phyloP scores from a whole-genome alignment of 208 protist genomes.

The Leishmania turanica region DNA sequence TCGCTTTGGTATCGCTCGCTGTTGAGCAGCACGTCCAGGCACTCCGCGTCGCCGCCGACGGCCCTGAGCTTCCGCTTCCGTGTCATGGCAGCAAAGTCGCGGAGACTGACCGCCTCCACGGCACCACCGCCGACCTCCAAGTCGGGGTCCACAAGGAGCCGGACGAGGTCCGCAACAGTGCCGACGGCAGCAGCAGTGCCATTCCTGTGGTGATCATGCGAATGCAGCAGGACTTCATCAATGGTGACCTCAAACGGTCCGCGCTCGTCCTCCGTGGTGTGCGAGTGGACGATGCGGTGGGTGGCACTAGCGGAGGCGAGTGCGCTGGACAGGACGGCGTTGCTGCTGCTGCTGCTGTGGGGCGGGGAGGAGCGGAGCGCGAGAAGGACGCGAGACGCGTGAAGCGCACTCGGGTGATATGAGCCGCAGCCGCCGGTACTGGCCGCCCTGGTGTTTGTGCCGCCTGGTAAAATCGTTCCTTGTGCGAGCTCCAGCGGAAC shows the following conservation, averaged over 20 bases:
- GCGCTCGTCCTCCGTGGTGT: not conserved
- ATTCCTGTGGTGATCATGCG: not conserved
- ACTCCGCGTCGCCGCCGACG: conserved; percentile 49
- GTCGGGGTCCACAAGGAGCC: conserved; percentile 63
- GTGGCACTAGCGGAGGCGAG: not conserved
- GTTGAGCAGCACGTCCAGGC: conserved; percentile 53
- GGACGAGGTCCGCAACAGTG: conserved; percentile 57
- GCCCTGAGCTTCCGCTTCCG: conserved; percentile 62
- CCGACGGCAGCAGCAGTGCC: conserved; percentile 7
- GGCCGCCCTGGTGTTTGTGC: not conserved
- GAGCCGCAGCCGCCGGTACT: not conserved
- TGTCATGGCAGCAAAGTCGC: conserved; percentile 75
- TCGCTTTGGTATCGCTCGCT: conserved; percentile 69
- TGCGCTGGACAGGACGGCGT: not conserved
- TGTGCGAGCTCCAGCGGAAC: not conserved
- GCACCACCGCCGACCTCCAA: conserved; percentile 20
- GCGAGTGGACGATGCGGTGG: not conserved
- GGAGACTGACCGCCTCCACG: conserved; percentile 69
- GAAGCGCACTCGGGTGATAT: conserved; percentile 1
- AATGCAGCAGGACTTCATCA: conserved; percentile 23
- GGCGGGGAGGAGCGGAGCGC: not conserved
- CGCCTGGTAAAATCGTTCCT: not conserved
- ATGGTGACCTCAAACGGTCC: conserved; percentile 29
- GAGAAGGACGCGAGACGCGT: conserved; percentile 5
- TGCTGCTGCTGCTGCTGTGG: conserved; percentile 5